Evolutionary conservation across 805 yeast genomes (phyloP), one percentile per base, ranked within the genome.

Genomic region (Candida broadrunensis): DNA sequence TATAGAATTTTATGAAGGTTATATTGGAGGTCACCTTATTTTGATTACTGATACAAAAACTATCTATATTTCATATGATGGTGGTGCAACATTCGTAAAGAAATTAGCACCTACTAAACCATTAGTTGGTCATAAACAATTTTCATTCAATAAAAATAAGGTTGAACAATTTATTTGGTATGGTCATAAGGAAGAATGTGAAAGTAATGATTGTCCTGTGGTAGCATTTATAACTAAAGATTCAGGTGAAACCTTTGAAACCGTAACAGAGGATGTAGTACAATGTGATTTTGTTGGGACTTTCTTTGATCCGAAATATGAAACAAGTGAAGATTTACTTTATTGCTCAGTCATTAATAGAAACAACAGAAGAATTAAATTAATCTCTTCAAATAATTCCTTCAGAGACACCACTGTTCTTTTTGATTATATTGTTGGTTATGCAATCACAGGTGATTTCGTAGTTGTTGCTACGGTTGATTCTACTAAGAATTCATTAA

Each of bases 261-360:
- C 68, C 38, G 55, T 93, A 47, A 58, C 70, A 18, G 75, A 75
- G 6, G 68, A 78, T 46, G 85, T 79, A 5, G 53, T 65, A 15
- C 62, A 61, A 6, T 91, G 99, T 71, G 77, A 77, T 37, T 91
- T 78, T 59, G 81, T 79, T n/a, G 82, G 81, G 12, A 58, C 75
- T 1, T 67, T 74, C 23, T 72, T 86, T 36, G 67, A 69, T 7
- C 29, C 64, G 60, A 36, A 44, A 43, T 29, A 36, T 4, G 46
- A 65, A 44, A 38, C 50, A 3, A 65, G 74, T 41, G 70, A 72
- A 27, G 70, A 83, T 38, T 59, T 84, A 50, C 74, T 90, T 19
- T 75, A 77, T 44, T 93, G 98, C 60, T 77, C 81, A 32, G 75
- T 73, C 21, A 58, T 64, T 32, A 65, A 60, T 16, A 54, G 66